Base-by-base conservation (phyloP, 2,329 filamentous ascomycete species). In the Talaromyces piceae region DNA sequence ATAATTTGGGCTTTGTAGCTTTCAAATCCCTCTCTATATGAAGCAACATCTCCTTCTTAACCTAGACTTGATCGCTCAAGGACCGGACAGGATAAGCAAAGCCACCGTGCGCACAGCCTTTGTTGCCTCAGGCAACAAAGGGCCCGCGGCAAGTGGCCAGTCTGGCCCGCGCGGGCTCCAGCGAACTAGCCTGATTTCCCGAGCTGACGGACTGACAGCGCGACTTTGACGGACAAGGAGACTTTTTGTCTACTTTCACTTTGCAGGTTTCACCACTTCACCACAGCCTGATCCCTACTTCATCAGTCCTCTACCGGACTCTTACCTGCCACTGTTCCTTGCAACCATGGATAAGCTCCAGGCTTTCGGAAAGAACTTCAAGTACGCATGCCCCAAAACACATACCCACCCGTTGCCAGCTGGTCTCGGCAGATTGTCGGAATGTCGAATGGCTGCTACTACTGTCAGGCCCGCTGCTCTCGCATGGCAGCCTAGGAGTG, bases 301-400 rank as follows among this genome's bases (percentile, higher is more conserved):
- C 16, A 13, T 18, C 18, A 47, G 23, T 22, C n/a, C 25, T 23
- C 9, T 37, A 5, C 23, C 46, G 12, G 18, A 20, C 31, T 48
- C 23, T 13, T 25, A n/a, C n/a, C n/a, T 20, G 39, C 22, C 41
- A 25, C 20, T 26, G 39, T 18, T 12, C 22, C 22, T 20, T n/a
- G 13, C 16, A 33, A 28, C 13, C 33, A 54, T 87, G 83, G 83
- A 87, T 67, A 84, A 85, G 69, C 75, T 87, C 59, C 77, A 80
- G 64, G 80, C 81, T 55, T 84, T 86, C 64, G 82, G 83, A 63
- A 86, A 86, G 77, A 86, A 80, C 71, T 77, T 87, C 65, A 79
- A 78, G 82, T 84, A 72, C 61, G 78, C 63, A 47, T 41, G 5
- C 8, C 31, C 28, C 11, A 4, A 13, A 25, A n/a, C 18, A 16